A percentile compares a stretch with the other conserved stretches of the same genome.
Conservation (phyloP, 768 basidiomycete species). For the Mycena venus region DNA sequence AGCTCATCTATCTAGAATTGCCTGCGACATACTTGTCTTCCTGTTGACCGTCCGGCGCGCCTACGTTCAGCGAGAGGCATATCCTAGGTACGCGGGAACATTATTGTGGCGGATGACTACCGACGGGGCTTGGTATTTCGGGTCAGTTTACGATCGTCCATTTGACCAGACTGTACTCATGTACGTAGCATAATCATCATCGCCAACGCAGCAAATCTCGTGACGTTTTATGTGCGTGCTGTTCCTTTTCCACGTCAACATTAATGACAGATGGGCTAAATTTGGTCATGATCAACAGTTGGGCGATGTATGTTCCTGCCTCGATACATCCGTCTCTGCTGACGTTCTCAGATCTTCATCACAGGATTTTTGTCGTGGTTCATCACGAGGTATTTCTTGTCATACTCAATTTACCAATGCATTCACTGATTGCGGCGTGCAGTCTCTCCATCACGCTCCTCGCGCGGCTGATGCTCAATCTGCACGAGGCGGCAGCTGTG, state of each 20-base stretch:
- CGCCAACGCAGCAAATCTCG: conserved; percentile 3
- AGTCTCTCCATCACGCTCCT: conserved; percentile 7
- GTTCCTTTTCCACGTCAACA: background rate
- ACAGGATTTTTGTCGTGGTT: conserved; percentile 7
- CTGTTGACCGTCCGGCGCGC: conserved; percentile 8
- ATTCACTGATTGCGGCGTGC: background rate
- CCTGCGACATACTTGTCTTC: conserved; percentile 1
- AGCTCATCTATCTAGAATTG: background rate
- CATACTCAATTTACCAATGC: background rate
- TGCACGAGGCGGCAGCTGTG: conserved; percentile 10
- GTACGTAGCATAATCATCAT: conserved; percentile 2
- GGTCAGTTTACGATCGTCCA: conserved; percentile 2
- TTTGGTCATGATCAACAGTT: conserved; percentile 1
- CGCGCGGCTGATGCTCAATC: conserved; percentile 11
- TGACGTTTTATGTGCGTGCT: conserved; percentile 3
- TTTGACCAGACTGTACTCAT: background rate
- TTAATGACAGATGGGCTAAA: background rate
- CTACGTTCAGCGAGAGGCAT: background rate
- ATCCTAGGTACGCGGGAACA: background rate
- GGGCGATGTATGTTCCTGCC: conserved; percentile 3
- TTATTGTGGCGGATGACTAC: background rate
- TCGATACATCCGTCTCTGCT: background rate
- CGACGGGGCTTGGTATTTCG: background rate
- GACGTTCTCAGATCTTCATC: background rate
- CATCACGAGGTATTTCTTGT: background rate